Base-by-base conservation (phyloP, 768 basidiomycete genomes). In the Leccinellum luteum region DNA sequence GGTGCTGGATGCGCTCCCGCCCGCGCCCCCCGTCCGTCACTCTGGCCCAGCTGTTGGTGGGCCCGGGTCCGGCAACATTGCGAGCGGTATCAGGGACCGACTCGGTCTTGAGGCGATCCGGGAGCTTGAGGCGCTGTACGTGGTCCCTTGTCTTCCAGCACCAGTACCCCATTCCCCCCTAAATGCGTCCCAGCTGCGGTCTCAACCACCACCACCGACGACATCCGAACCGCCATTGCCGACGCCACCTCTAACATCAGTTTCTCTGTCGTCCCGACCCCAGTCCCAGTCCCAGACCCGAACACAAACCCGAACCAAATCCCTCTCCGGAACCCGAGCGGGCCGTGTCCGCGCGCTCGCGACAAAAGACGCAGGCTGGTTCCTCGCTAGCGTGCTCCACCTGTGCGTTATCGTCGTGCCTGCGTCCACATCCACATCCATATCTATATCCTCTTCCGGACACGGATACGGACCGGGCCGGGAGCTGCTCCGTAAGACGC, bases 91-190 rank as follows among this genome's bases (percentile, higher is more conserved):
- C 14, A 64, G 52, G 45, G 57, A 63, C 30, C 66, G 66, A 31
- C 57, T 72, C 23, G 69, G 64, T n/a, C 63, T 72, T 19, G 72
- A 72, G 49, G 23, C 60, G 21, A 64, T 73, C 51, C 63, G 70
- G 3, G 68, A 63, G 21, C 63, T 72, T 12, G 70, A 68, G 27
- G 41, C 34, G 3, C 28, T 73, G 27, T 69, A 66, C n/a, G 43
- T 43, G 2, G 27, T 32, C 19, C 17, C 61, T 14, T 15, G 44
- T 6, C 44, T 14, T 14, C 6, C 21, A 44, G 19, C 12, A 13
- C 41, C 41, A 21, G 10, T 1, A 2, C 32, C 32, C n/a, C n/a
- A n/a, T 32, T 0, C 1, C 8, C 28, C 28, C 8, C 28, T 4
- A 28, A 28, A 8, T 28, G 28, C 32, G 19, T 23, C 9, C 23